phyloP scores from a whole-genome alignment of 225 moss, liverwort and hornwort species.

The Pleurozium schreberi region DNA sequence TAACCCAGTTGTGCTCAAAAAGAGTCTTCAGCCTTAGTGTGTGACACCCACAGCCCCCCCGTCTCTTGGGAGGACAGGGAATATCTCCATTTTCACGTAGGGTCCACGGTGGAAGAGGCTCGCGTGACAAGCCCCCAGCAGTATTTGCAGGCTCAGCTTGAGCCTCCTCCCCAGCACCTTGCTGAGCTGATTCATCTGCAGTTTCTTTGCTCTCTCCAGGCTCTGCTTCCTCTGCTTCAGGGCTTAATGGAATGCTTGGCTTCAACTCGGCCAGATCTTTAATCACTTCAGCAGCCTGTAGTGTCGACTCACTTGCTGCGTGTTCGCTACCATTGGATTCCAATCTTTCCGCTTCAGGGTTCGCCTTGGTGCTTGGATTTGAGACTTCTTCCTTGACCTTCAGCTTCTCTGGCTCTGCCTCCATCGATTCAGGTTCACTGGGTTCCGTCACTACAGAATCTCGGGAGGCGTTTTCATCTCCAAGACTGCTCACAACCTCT shows the following conservation, averaged over 20 bases:
- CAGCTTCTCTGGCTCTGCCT: neutral
- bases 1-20: conserved; percentile 22
- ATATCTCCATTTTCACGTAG: conserved; percentile 18
- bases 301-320: neutral
- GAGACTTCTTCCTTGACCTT: neutral
- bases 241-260: neutral
- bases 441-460: neutral
- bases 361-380: neutral
- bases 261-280: neutral
- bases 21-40: conserved; percentile 25
- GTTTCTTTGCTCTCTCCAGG: neutral
- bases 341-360: neutral
- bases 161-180: neutral
- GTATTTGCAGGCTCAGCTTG: neutral
- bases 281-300: neutral
- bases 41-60: conserved; percentile 46
- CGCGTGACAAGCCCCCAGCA: neutral
- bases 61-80: conserved; percentile 40
- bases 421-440: neutral
- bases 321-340: neutral
- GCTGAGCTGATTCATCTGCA: neutral
- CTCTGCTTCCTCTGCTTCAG: neutral
- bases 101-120: conserved; percentile 26
- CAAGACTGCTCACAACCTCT: neutral
- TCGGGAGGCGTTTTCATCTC: neutral